Percentiles rank a stretch among this genome's conserved stretches.
These are phyloP conservation scores for Candida vartiovaarae DNA, from an alignment of 805 yeast genomes.

Conservation along the genomic window DNA sequence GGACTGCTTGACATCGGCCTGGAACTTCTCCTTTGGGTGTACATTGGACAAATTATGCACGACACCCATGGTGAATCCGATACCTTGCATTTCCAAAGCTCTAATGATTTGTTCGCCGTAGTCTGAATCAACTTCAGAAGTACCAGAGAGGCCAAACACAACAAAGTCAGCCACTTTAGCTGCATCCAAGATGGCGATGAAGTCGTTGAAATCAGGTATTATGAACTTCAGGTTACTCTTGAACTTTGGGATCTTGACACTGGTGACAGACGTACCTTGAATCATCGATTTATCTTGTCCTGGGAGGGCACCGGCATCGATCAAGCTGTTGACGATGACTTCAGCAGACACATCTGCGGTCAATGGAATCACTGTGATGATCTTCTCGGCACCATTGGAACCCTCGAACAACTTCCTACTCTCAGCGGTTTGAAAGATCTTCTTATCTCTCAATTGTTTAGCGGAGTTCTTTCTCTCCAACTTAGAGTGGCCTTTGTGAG, in stretches of 20 bases:
- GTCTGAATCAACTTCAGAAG: constrained; percentile 68
- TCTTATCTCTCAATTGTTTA: constrained; percentile 68
- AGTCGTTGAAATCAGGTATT: constrained; percentile 61
- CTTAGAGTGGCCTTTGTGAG: constrained; percentile 31
- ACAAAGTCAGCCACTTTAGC: constrained; percentile 88
- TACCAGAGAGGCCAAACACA: constrained; percentile 82
- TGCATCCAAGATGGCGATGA: constrained; percentile 71
- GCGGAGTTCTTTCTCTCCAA: constrained; percentile 71
- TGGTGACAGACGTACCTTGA: constrained; percentile 42
- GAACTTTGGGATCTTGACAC: constrained; percentile 54
- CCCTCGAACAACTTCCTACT: constrained; percentile 76
- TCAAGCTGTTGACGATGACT: constrained; percentile 45
- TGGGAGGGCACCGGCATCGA: constrained; percentile 32
- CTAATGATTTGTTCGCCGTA: constrained; percentile 88
- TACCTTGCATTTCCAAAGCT: constrained; percentile 88
- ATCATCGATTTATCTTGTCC: constrained; percentile 26
- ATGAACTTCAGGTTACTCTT: constrained; percentile 66
- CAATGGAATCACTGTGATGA: constrained; percentile 74
- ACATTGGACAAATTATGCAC: constrained; percentile 64
- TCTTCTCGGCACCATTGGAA: constrained; percentile 70
- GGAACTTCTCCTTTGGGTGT: constrained; percentile 70
- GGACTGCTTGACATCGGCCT: constrained; percentile 59
- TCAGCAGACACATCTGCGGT: constrained; percentile 59
- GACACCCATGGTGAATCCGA: constrained; percentile 73
- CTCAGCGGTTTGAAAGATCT: constrained; percentile 52